Evolutionary conservation across 2,329 filamentous ascomycete species (phyloP).

Genomic region (Cladophialophora bantiana): DNA sequence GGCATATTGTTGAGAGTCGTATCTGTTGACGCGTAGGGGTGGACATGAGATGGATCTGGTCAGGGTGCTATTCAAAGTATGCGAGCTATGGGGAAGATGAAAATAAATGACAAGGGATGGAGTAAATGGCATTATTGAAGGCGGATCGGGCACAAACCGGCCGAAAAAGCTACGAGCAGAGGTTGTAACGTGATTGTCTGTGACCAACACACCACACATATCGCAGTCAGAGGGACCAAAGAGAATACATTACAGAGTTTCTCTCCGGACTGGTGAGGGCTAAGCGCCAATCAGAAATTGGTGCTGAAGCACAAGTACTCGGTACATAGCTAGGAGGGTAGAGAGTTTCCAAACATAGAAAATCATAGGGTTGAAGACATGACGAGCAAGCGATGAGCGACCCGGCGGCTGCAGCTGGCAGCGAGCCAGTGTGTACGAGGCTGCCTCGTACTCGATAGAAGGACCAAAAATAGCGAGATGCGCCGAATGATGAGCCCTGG

Average conservation of each 20-base stretch:
- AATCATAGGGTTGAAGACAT: not conserved
- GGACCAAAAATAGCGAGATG: not conserved
- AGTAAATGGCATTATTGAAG: not conserved
- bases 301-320: not conserved
- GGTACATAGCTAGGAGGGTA: not conserved
- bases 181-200: not conserved
- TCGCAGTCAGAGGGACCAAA: too few species aligned
- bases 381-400: too few species aligned
- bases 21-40: not conserved
- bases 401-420: not conserved
- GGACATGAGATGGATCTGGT: not conserved
- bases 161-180: not conserved
- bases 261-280: not conserved
- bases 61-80: not conserved
- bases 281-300: not conserved
- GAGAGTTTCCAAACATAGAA: not conserved
- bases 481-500: not conserved
- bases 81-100: not conserved
- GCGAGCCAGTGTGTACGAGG: not conserved
- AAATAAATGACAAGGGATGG: not conserved
- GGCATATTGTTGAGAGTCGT: slow-evolving; percentile 23
- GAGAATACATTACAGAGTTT: not conserved
- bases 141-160: not conserved
- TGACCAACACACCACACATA: not conserved
- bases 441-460: not conserved